Conservation (phyloP, 352 stramenopile species). For the Globisporangium barbulae region DNA sequence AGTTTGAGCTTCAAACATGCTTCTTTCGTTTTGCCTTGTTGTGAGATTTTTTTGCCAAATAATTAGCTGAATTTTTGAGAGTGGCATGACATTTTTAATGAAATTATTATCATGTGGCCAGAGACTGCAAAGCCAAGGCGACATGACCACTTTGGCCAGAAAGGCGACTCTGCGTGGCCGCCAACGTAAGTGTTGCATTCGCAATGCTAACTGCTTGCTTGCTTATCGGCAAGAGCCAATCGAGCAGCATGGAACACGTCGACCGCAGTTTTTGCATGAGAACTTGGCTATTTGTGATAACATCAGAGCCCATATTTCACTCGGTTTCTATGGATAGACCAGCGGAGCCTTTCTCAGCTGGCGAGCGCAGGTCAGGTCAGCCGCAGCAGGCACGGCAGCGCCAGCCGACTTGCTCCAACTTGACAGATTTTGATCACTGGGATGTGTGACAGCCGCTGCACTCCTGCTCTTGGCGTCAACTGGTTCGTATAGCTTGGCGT, state of each 20-base stretch:
- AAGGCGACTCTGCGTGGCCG: background rate
- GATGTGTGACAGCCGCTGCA: background rate
- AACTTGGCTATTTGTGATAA: background rate
- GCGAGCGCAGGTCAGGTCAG: background rate
- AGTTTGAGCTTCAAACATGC: too few species aligned
- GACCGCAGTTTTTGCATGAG: too few species aligned
- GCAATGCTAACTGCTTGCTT: background rate
- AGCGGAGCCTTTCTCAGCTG: background rate
- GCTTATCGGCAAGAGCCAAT: background rate
- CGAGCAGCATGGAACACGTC: background rate
- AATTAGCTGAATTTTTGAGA: background rate
- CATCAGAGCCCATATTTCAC: background rate
- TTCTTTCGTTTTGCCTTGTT: background rate
- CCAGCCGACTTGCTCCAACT: background rate
- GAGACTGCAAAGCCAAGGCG: background rate
- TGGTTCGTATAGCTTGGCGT: background rate
- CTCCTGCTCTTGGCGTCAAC: background rate
- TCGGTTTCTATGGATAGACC: background rate
- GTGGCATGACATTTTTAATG: background rate
- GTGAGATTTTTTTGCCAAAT: background rate
- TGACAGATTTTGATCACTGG: slow-evolving; percentile 1
- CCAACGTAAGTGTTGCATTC: background rate
- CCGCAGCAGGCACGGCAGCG: background rate
- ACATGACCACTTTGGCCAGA: background rate
- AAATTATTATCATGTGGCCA: background rate